These are phyloP conservation scores for Fusarium veterinarium DNA, from an alignment of 2,329 filamentous ascomycete genomes.

Conservation along the genomic window DNA sequence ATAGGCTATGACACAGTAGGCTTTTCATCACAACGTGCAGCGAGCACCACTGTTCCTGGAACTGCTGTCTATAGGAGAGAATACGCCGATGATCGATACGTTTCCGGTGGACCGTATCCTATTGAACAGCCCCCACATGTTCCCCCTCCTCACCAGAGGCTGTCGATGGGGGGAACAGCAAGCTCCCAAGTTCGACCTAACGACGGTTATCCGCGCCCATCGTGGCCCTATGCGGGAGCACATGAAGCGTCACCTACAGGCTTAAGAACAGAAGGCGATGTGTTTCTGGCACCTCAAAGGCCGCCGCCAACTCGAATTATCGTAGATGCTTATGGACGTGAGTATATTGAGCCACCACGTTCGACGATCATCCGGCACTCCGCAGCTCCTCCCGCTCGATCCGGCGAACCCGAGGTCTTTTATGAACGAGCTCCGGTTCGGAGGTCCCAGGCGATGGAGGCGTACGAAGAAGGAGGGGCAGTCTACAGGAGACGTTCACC, in stretches of 20 bases:
- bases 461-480: conserved; percentile 62
- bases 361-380: conserved; percentile 61
- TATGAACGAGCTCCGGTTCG: conserved; percentile 73
- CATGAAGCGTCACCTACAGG: conserved; percentile 58
- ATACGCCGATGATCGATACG: conserved; percentile 49
- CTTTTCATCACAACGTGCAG: conserved; percentile 41
- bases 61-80: conserved; percentile 49
- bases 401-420: conserved; percentile 65
- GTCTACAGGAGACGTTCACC: conserved; percentile 66
- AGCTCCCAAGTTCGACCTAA: conserved; percentile 56
- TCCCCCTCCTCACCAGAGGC: conserved; percentile 49
- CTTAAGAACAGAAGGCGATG: conserved; percentile 61
- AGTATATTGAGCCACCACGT: conserved; percentile 72
- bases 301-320: conserved; percentile 75
- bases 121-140: conserved; percentile 54
- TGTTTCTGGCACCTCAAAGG: conserved; percentile 63
- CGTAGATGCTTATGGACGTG: conserved; percentile 84
- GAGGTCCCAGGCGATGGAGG: conserved; percentile 59
- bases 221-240: conserved; percentile 58
- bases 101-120: conserved; percentile 46
- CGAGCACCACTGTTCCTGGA: conserved; percentile 42
- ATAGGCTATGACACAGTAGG: conserved; percentile 49
- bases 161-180: conserved; percentile 24
- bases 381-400: conserved; percentile 59
- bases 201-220: conserved; percentile 54